Evolutionary conservation across 768 basidiomycete species (phyloP).

Genomic region (Suillus variegatus): DNA sequence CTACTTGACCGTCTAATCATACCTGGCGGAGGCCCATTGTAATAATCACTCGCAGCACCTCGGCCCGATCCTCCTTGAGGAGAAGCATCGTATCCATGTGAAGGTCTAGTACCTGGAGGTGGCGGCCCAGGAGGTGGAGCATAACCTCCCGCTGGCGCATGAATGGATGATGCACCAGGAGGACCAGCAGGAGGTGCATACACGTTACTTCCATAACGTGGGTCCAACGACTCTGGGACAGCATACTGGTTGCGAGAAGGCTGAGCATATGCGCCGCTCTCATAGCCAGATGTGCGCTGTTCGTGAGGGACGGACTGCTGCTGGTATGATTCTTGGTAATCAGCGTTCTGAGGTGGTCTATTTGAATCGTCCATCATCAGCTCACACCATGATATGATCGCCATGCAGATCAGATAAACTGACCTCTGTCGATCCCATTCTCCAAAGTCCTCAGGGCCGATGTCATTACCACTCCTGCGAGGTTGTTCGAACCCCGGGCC

Average conservation of each 20-base stretch:
- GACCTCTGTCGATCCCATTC: slow-evolving; percentile 7
- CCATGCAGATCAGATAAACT: background rate
- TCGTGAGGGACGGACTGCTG: background rate
- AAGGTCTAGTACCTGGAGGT: background rate
- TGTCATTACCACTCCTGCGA: background rate
- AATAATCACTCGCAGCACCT: slow-evolving; percentile 10
- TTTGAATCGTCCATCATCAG: background rate
- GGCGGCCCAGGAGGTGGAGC: slow-evolving; percentile 2
- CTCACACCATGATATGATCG: background rate
- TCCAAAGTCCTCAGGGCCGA: slow-evolving; percentile 8
- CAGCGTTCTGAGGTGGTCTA: slow-evolving; percentile 15
- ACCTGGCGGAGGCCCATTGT: slow-evolving; percentile 2
- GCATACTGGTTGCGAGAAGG: background rate
- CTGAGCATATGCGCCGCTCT: background rate
- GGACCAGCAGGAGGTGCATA: slow-evolving; percentile 7
- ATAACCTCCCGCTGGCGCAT: slow-evolving; percentile 4
- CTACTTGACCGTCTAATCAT: background rate
- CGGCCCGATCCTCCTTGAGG: background rate
- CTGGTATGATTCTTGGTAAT: slow-evolving; percentile 5
- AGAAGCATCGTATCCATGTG: background rate
- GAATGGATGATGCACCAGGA: background rate
- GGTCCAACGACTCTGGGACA: background rate
- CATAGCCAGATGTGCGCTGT: background rate
- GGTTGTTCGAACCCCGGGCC: slow-evolving; percentile 14
- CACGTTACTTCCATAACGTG: background rate